Evolutionary conservation across 2,329 filamentous ascomycete species (phyloP).

Genomic region (Cercospora sp.): DNA sequence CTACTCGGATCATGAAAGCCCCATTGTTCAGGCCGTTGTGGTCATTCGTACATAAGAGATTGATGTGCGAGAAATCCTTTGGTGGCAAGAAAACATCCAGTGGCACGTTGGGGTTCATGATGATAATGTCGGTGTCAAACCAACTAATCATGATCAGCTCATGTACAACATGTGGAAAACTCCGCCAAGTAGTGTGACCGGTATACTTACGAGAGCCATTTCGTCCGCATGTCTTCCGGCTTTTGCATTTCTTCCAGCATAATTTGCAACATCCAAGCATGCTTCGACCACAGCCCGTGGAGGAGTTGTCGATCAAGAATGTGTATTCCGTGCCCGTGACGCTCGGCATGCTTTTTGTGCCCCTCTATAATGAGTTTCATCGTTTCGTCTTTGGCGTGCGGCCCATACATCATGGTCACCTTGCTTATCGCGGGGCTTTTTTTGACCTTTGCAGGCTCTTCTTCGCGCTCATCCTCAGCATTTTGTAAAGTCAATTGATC

Average conservation of each 20-base stretch:
- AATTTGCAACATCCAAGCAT: conserved; percentile 15
- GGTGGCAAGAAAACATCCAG: conserved; percentile 39
- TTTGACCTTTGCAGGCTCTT: too few relatives aligned
- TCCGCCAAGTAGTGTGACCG: neutral
- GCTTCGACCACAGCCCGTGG: conserved; percentile 23
- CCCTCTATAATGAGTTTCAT: conserved; percentile 12
- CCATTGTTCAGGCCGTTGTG: conserved; percentile 34
- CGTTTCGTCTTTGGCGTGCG: conserved; percentile 6
- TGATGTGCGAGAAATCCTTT: conserved; percentile 22
- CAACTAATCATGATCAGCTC: conserved; percentile 26
- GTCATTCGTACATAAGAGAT: conserved; percentile 34
- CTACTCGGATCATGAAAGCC: conserved; percentile 38
- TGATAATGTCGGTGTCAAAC: conserved; percentile 33
- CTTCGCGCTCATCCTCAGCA: too few relatives aligned
- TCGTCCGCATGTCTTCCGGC: conserved; percentile 26
- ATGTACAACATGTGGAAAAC: too few relatives aligned
- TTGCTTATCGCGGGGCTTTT: conserved; percentile 3
- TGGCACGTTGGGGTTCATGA: conserved; percentile 36
- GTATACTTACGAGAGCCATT: conserved; percentile 37
- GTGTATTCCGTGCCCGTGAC: conserved; percentile 15
- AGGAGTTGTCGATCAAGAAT: conserved; percentile 16
- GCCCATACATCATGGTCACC: conserved; percentile 21
- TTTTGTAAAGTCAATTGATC: neutral
- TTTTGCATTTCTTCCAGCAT: conserved; percentile 36
- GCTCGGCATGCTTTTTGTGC: conserved; percentile 15